Evolutionary conservation across 352 stramenopile species (phyloP).

Genomic region (Pseudoperonospora humuli): DNA sequence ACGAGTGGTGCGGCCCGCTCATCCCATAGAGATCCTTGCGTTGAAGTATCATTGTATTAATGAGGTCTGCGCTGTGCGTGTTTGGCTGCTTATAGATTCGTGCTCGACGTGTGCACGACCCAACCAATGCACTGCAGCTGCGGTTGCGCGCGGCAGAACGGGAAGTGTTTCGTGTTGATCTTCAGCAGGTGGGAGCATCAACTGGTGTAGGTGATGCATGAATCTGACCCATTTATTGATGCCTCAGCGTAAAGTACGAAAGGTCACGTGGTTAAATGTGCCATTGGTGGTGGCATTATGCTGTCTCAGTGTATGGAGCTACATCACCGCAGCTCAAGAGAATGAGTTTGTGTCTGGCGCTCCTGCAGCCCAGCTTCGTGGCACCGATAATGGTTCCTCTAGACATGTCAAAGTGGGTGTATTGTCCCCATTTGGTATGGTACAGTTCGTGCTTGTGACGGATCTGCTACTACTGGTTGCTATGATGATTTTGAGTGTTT

Average conservation of each 20-base stretch:
- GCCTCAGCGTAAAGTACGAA: conserved; percentile 30
- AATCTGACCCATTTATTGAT: not conserved
- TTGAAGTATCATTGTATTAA: not conserved
- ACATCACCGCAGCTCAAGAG: conserved; percentile 7
- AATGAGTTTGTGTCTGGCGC: not conserved
- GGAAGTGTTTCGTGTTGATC: conserved; percentile 22
- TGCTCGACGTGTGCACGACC: conserved; percentile 35
- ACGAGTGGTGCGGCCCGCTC: conserved; percentile 25
- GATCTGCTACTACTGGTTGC: conserved; percentile 37
- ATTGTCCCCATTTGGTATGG: too few species aligned
- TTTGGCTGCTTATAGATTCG: conserved; percentile 23
- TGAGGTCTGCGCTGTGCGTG: not conserved
- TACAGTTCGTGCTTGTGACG: conserved; percentile 42
- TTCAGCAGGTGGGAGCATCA: conserved; percentile 22
- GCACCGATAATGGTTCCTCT: conserved; percentile 1
- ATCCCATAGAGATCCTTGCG: not conserved
- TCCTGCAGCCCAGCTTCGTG: conserved; percentile 12
- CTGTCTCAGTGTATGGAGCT: conserved; percentile 32
- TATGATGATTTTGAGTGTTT: conserved; percentile 33
- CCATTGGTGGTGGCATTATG: conserved; percentile 27
- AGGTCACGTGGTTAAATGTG: conserved; percentile 29
- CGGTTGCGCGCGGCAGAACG: conserved; percentile 40
- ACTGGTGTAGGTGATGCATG: not conserved
- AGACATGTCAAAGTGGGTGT: too few species aligned
- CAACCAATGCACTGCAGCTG: conserved; percentile 37